Evolutionary conservation across 2,329 filamentous ascomycete genomes (phyloP), one percentile per base, ranked within the genome.

Genomic region (Fusarium hostae): DNA sequence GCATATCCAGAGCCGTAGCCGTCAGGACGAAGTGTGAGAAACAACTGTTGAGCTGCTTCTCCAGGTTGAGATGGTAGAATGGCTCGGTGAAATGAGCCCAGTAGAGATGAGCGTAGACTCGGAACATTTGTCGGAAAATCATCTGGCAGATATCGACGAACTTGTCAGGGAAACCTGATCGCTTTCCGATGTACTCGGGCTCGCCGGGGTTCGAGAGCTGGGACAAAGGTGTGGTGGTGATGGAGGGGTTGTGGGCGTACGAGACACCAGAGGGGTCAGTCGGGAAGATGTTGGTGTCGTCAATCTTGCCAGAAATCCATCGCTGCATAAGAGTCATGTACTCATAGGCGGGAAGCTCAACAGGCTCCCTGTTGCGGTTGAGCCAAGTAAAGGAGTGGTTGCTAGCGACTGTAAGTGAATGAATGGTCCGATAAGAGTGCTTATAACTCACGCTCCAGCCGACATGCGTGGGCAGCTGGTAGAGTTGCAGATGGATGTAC

Each of bases 71-170:
- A 80, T 95, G 91, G 83, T 94, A 95, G 82, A 94, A 94, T 9
- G 92, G 92, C 74, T 94, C 92, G 67, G 91, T 85, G 82, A 94
- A 99, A 82, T 99, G 96, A 63, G 95, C 94, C 88, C 97, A 98
- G 86, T 99, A 99, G 68, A 99, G 90, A 82, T 99, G 96, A 51
- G 96, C 92, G 79, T 99, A 99, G 75, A 98, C 95, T 66, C 96
- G 93, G 87, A 99, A 98, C 92, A 99, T 98, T 83, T 98, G 96
- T 77, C 95, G 92, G 85, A 98, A 95, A 78, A 98, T 96, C 73
- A 92, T 92, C 85, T 97, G 94, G 85, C 95, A 96, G 75, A 97
- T 94, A 68, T 92, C 90, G 76, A 95, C 87, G 81, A 98, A 98
- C 73, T 94, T 93, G 71, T 92, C 90, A 5, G 96, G 96, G 82